A percentile compares a stretch with the other conserved stretches of the same genome.
Evolutionary conservation across 2,329 filamentous ascomycete genomes (phyloP).

Genomic region (Davidsoniella neocaledoniae): DNA sequence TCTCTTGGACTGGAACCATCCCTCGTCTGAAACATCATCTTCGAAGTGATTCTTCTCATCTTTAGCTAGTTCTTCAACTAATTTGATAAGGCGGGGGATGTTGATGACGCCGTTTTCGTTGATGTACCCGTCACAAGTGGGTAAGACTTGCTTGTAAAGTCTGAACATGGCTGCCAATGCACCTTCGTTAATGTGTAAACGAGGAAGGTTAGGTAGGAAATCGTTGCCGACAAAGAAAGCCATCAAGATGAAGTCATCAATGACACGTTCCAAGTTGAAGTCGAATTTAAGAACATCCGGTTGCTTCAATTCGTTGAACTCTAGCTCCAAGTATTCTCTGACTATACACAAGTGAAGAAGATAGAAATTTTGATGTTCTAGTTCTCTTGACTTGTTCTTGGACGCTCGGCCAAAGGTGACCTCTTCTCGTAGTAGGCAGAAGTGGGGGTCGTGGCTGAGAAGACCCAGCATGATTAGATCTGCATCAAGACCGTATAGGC

Average conservation of each 20-base stretch:
- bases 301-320: slow-evolving; percentile 82
- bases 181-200: slow-evolving; percentile 95
- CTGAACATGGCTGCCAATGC: slow-evolving; percentile 94
- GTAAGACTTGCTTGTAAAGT: slow-evolving; percentile 82
- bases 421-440: slow-evolving; percentile 90
- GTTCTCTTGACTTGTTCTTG: slow-evolving; percentile 80
- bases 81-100: slow-evolving; percentile 55
- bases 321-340: slow-evolving; percentile 86
- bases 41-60: slow-evolving; percentile 92
- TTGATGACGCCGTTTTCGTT: slow-evolving; percentile 93
- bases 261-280: slow-evolving; percentile 89
- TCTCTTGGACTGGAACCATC: slow-evolving; percentile 53
- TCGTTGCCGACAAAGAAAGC: slow-evolving; percentile 99
- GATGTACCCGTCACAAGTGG: slow-evolving; percentile 80
- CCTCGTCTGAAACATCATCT: slow-evolving; percentile 69
- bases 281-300: slow-evolving; percentile 54
- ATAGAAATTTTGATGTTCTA: slow-evolving; percentile 98
- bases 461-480: slow-evolving; percentile 98
- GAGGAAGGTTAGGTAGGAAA: slow-evolving; percentile 91
- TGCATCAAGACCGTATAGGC: slow-evolving; percentile 90
- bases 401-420: slow-evolving; percentile 87
- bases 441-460: slow-evolving; percentile 94
- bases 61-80: slow-evolving; percentile 71
- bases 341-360: slow-evolving; percentile 95
- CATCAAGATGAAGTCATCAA: slow-evolving; percentile 99